Evolutionary conservation across 2,329 filamentous ascomycete genomes (phyloP).

Genomic region (Colletotrichum aenigma): DNA sequence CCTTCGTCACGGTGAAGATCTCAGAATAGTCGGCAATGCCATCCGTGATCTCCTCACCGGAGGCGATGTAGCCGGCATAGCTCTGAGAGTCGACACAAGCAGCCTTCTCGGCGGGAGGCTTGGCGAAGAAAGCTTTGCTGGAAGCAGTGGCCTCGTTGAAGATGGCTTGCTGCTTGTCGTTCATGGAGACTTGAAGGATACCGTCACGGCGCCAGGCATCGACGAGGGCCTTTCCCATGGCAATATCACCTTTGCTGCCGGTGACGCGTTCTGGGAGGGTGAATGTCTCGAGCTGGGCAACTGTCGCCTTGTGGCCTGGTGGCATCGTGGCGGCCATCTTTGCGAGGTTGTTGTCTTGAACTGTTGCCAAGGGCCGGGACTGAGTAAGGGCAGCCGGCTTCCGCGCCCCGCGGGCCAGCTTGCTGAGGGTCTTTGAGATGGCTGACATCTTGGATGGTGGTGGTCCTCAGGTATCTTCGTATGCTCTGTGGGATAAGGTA

Average conservation of each 20-base stretch:
- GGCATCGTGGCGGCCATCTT: conserved; percentile 11
- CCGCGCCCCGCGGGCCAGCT: not conserved
- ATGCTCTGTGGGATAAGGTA: not conserved
- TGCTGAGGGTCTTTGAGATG: conserved; percentile 1
- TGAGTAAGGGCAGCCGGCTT: not conserved
- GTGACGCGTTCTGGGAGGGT: conserved; percentile 40
- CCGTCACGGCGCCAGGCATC: conserved; percentile 47
- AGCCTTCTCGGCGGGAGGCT: conserved; percentile 39
- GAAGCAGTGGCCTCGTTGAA: conserved; percentile 39
- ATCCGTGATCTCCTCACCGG: conserved; percentile 51
- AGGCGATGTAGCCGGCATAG: conserved; percentile 54
- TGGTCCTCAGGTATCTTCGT: not conserved
- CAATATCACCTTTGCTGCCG: conserved; percentile 33
- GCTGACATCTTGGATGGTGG: not conserved
- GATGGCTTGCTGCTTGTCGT: conserved; percentile 33
- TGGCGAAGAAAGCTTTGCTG: conserved; percentile 43
- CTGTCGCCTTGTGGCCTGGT: conserved; percentile 12
- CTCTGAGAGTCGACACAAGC: conserved; percentile 47
- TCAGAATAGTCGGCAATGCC: conserved; percentile 56
- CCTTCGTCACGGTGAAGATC: conserved; percentile 57
- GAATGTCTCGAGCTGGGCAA: conserved; percentile 41
- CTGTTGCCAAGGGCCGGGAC: conserved; percentile 1
- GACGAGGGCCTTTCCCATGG: conserved; percentile 44
- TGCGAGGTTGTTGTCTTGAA: conserved; percentile 11
- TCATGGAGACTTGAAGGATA: conserved; percentile 51